Base-by-base conservation (phyloP, 768 basidiomycete genomes). In the Sarcodon sp. region DNA sequence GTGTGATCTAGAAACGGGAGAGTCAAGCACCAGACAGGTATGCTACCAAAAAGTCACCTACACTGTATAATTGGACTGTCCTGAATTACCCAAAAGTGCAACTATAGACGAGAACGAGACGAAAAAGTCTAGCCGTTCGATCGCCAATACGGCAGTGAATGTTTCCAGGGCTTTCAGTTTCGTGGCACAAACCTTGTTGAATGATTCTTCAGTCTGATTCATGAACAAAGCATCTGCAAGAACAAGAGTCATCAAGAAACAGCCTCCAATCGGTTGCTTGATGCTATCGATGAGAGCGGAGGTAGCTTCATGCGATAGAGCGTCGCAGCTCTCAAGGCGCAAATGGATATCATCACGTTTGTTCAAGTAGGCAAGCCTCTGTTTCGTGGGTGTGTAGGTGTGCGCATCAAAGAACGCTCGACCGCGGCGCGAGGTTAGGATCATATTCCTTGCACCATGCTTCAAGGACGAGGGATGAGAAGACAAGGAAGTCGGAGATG, bases 71-170 rank as follows among this genome's bases (percentile, higher is more conserved):
- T 50, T 57, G 1, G 54, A 46, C 44, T 54, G 57, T 2, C 52
- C 52, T 1, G 43, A 41, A 33, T 44, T 47, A 4, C 57, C 54
- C n/a, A 57, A 46, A 12, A 54, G 16, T 8, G 50, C 53, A 10
- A 50, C 45, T 7, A 56, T 47, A 12, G 57, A 56, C 6, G 53
- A 54, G 48, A 58, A 58, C 1, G 51, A 37, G 15, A 58, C 49
- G n/a, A 52, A n/a, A 37, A 54, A 57, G 33, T 57, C 57, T 7
- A 54, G 37, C 2, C 18, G 16, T 10, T 47, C 18, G 10, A 56
- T 39, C 6, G 44, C 27, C 10, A 55, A 13, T 5, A 45, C 44
- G 16, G 47, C 27, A 31, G 50, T 41, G 8, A 55, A 43, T 2
- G 39, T 35, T 13, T 34, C 12, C 39, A 56, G 48, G 8, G 49